Evolutionary conservation across 1,284 basidiomycete species (phyloP).

Genomic region (Pulchroboletus neoregius): DNA sequence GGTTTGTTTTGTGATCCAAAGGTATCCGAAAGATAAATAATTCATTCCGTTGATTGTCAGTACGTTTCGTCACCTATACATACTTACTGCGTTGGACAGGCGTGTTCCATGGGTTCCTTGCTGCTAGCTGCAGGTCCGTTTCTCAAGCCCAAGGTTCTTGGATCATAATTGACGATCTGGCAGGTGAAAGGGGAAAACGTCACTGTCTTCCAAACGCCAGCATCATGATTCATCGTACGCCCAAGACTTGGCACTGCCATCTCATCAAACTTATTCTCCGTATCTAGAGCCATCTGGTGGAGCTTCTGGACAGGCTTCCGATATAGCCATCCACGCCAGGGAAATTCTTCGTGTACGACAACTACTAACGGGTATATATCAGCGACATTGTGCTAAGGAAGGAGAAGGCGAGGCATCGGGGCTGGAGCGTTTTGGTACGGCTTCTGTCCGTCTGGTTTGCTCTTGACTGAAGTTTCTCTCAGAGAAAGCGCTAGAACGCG

Average conservation of each 20-base stretch:
- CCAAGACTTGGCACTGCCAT: slow-evolving; percentile 9
- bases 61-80: slow-evolving; percentile 92
- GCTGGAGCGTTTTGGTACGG: slow-evolving; percentile 73
- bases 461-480: slow-evolving; percentile 23
- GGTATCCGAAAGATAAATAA: slow-evolving; percentile 9
- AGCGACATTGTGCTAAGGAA: slow-evolving; percentile 66
- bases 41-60: slow-evolving; percentile 38
- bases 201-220: slow-evolving; percentile 88
- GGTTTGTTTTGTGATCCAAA: slow-evolving; percentile 40
- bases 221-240: slow-evolving; percentile 95
- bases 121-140: slow-evolving; percentile 73
- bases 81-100: slow-evolving; percentile 91
- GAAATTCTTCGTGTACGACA: slow-evolving; percentile 87
- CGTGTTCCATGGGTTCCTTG: slow-evolving; percentile 90
- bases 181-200: slow-evolving; percentile 78
- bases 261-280: slow-evolving; percentile 7
- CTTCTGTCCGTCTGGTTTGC: slow-evolving; percentile 8
- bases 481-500: slow-evolving; percentile 87
- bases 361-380: slow-evolving; percentile 80
- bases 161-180: slow-evolving; percentile 11
- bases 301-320: slow-evolving; percentile 87
- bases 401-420: slow-evolving; percentile 65
- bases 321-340: slow-evolving; percentile 91
- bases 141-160: slow-evolving; percentile 7
- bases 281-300: slow-evolving; percentile 86